Base-by-base conservation (phyloP, 1,139 yeast genomes). In the Blastobotrys serpentis region DNA sequence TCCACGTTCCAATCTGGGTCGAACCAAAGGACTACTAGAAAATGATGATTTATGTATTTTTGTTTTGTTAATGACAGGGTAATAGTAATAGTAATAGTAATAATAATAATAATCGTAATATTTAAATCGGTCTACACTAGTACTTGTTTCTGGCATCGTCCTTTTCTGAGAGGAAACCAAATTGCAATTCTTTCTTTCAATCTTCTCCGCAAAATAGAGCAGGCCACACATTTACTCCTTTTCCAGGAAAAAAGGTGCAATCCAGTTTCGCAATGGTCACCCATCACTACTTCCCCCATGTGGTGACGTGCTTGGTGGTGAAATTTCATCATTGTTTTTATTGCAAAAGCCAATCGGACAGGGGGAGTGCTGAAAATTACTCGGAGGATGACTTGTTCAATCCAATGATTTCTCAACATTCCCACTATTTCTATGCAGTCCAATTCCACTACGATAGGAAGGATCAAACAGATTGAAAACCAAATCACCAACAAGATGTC, bases 1-100 rank as follows among this genome's bases (percentile, higher is more conserved):
- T 48, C 8, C 55, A 53, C 17, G 56, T 63, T 33, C 67, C 67
- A 13, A 55, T 63, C 39, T 63, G 61, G 60, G 26, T 34, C 4
- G 44, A 48, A 5, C 58, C 59, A 2, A 43, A 50, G 6, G 43
- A 44, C 26, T 59, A 58, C 43, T 60, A 54, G 42, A 39, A 11
- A 29, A 10, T 11, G 4, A n/a, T 37, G 16, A 18, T 8, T 6
- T 14, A 13, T 44, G 14, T 30, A 11, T 29, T 7, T 29, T 29
- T 29, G 7, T 29, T 29, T 29, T 29, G 32, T 29, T 29, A 10
- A 29, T 29, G n/a, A 11, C 32, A 10, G 32, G 32, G 32, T 29
- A 29, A 29, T 29, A 29, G 32, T 29, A 29, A 29, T 29, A 29
- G 32, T 29, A 29, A 29, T 29, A 29, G 13, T 29, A 29, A 29